Evolutionary conservation across 768 basidiomycete genomes (phyloP).

Genomic region (Trametes cingulata): DNA sequence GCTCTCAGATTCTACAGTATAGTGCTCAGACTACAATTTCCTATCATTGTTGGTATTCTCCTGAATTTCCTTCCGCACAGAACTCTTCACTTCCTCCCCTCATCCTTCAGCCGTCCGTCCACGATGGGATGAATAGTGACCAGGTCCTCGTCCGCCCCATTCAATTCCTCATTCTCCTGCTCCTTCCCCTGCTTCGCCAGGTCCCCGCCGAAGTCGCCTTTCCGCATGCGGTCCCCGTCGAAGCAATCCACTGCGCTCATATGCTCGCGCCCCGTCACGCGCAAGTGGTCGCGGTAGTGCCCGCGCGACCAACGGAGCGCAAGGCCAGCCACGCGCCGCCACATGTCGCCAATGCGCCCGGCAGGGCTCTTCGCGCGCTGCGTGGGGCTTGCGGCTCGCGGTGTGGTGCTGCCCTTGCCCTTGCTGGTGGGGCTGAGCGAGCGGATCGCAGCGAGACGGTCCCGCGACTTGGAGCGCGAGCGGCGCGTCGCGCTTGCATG

Average conservation of each 20-base stretch:
- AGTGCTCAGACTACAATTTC: no score
- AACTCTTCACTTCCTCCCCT: constrained; percentile 28
- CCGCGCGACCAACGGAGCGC: constrained; percentile 47
- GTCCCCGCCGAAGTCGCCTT: constrained; percentile 16
- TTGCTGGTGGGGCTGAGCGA: constrained; percentile 2
- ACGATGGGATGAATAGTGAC: constrained; percentile 34
- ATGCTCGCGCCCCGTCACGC: constrained; percentile 64
- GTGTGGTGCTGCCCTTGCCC: background rate
- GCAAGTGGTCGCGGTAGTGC: constrained; percentile 61
- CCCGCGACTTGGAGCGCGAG: constrained; percentile 19
- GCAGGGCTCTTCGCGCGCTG: constrained; percentile 19
- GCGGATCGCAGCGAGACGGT: constrained; percentile 5
- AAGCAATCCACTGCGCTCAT: constrained; percentile 79
- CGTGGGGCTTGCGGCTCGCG: background rate
- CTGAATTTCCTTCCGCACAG: background rate
- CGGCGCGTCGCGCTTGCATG: constrained; percentile 7
- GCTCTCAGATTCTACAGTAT: background rate
- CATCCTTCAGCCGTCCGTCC: constrained; percentile 39
- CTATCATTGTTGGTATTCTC: background rate
- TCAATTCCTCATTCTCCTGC: constrained; percentile 11
- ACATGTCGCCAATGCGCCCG: constrained; percentile 40
- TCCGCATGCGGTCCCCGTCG: constrained; percentile 47
- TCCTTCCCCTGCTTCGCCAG: constrained; percentile 11
- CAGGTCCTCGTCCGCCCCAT: constrained; percentile 29
- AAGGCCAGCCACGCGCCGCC: constrained; percentile 48